These are phyloP conservation scores for Jatropha curcas DNA, from an alignment of 345 rosid species.

Conservation along the genomic window DNA sequence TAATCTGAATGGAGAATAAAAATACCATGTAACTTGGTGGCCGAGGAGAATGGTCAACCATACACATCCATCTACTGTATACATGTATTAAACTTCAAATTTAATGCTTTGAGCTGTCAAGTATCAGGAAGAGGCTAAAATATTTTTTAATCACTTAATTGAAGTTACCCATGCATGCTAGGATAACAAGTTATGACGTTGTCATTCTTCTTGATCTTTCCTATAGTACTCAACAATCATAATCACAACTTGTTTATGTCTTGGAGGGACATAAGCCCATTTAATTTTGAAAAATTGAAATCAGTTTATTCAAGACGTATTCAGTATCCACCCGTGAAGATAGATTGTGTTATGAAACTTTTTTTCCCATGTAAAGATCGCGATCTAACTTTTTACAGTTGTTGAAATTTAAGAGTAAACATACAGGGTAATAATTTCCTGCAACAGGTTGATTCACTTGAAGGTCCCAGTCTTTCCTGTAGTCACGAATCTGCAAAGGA, in stretches of 20 bases:
- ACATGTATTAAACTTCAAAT: neutral
- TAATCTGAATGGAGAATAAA: conserved; percentile 46
- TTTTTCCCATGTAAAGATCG: neutral
- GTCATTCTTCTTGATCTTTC: neutral
- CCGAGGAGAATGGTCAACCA: neutral
- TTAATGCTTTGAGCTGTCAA: neutral
- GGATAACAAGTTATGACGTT: neutral
- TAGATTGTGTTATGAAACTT: neutral
- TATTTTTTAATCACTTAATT: neutral
- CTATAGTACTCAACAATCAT: neutral
- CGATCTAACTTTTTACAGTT: neutral
- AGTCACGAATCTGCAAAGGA: conserved; percentile 70
- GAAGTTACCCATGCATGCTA: neutral
- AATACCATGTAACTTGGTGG: neutral
- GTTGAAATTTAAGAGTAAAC: conserved; percentile 15
- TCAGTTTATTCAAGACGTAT: neutral
- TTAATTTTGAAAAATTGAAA: neutral
- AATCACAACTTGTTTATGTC: neutral
- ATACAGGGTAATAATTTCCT: conserved; percentile 95
- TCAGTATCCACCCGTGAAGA: neutral
- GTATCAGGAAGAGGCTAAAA: neutral
- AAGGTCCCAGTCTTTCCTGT: conserved; percentile 86
- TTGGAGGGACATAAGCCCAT: neutral
- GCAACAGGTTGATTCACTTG: conserved; percentile 82
- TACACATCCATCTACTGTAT: neutral